Evolutionary conservation across 768 basidiomycete genomes (phyloP).

Genomic region (Clitopilus hobsonii): DNA sequence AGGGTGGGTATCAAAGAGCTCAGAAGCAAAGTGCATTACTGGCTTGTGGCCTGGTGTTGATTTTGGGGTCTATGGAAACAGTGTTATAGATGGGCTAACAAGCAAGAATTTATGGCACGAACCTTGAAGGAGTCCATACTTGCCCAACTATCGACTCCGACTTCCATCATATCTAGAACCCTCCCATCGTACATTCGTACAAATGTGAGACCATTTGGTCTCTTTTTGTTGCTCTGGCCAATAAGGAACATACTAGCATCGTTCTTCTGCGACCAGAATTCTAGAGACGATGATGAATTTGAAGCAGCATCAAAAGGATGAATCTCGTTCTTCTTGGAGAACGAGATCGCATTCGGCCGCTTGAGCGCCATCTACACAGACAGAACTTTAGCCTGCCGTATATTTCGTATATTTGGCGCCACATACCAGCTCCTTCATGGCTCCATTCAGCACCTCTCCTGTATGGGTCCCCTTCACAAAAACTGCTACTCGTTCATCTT

Average conservation of each 20-base stretch:
- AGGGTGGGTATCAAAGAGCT: slow-evolving; percentile 92
- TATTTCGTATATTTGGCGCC: slow-evolving; percentile 6
- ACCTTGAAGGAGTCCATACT: slow-evolving; percentile 86
- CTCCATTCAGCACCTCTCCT: slow-evolving; percentile 72
- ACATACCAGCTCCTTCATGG: slow-evolving; percentile 88
- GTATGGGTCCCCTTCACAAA: slow-evolving; percentile 89
- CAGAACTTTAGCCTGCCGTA: too few species aligned
- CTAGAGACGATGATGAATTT: slow-evolving; percentile 53
- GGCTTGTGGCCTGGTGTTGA: slow-evolving; percentile 87
- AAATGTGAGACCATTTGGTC: slow-evolving; percentile 83
- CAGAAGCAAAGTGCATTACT: slow-evolving; percentile 92
- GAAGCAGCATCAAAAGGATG: slow-evolving; percentile 84
- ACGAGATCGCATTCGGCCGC: slow-evolving; percentile 84
- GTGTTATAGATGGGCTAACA: neutral
- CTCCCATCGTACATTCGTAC: slow-evolving; percentile 82
- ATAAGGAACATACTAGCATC: slow-evolving; percentile 89
- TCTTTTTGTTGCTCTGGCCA: slow-evolving; percentile 91
- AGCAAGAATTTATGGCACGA: slow-evolving; percentile 14
- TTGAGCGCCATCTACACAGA: slow-evolving; percentile 84
- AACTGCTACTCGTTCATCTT: slow-evolving; percentile 81
- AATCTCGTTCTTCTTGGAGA: slow-evolving; percentile 89
- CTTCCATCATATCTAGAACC: slow-evolving; percentile 92
- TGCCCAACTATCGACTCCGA: slow-evolving; percentile 79
- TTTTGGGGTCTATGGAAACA: slow-evolving; percentile 67
- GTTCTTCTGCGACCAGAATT: slow-evolving; percentile 93